Base-by-base conservation (phyloP, 495 filamentous ascomycete species). In the Trichoderma erinaceum region DNA sequence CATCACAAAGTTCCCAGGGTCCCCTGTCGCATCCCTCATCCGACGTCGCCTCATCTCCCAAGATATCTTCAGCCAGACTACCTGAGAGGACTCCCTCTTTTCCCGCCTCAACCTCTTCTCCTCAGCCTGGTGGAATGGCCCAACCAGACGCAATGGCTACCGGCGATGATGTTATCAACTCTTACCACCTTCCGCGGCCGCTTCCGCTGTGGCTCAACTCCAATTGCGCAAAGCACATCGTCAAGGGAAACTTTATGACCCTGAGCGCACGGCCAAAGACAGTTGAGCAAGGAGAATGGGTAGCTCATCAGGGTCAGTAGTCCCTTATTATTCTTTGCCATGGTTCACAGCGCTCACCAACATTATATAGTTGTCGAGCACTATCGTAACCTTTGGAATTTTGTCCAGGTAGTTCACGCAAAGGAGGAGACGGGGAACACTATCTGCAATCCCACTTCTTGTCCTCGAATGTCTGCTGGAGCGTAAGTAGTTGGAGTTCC, bases 191-290 rank as follows among this genome's bases (percentile, higher is more conserved):
- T 4, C 89, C 77, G 10, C 71, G 69, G 43, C 77, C 77, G 6
- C 67, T 77, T 6, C 77, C 77, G 3, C 38, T 78, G 43, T 79
- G 77, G 77, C 69, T 79, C 12, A 78, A 91, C 72, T 87, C 93
- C 69, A 86, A 89, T 71, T 91, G 93, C 74, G 87, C 90, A 56
- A 89, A 88, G 71, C 85, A 96, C 70, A 94, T 96, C 68, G 93
- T 97, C 70, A 96, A 92, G 78, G 93, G 93, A 58, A 97, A 97
- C 78, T 97, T 97, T 76, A 92, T 96, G 90, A 97, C 93, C 25
- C 79, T 97, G 56, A 94, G 92, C 71, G 91, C 91, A 65, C 90
- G 91, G 74, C 93, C 93, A 11, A 90, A 91, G 76, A 89, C 92
- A 65, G 89, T 97, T 35, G 93, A 97, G 75, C 84, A 90, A 69